Conservation (phyloP, 106 monocot species). For the Gastrodia elata region DNA sequence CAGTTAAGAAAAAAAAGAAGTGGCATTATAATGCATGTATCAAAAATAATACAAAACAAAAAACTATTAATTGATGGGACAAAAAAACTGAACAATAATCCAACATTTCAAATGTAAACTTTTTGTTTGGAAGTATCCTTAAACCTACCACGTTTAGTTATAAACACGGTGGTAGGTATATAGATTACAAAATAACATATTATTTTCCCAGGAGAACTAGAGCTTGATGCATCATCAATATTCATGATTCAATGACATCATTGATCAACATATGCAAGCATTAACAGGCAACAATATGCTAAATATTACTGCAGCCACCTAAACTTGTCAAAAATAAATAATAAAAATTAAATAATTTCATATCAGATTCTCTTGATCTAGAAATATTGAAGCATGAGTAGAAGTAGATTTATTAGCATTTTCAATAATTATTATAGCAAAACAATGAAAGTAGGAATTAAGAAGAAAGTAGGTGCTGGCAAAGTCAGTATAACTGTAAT, state of each 20-base stretch:
- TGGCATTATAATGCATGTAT: background rate
- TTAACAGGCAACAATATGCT: background rate
- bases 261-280: background rate
- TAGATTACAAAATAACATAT: background rate
- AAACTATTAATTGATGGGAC: background rate
- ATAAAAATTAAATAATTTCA: background rate
- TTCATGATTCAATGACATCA: background rate
- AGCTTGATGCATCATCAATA: background rate
- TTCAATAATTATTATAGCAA: background rate
- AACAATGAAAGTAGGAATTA: background rate
- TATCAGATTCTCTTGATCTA: background rate
- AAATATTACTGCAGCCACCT: background rate
- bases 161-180: background rate
- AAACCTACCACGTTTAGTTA: background rate
- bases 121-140: background rate
- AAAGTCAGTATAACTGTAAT: background rate
- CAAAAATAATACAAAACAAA: background rate
- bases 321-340: background rate
- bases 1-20: slow-evolving; percentile 30
- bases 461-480: background rate
- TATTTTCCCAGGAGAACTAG: background rate
- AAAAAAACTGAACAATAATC: background rate
- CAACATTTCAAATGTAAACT: background rate
- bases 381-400: background rate
- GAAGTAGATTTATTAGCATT: background rate